Percentiles rank a stretch among this genome's conserved stretches.
Evolutionary conservation across 2,329 filamentous ascomycete genomes (phyloP).

Genomic region (Fusarium robinianum): DNA sequence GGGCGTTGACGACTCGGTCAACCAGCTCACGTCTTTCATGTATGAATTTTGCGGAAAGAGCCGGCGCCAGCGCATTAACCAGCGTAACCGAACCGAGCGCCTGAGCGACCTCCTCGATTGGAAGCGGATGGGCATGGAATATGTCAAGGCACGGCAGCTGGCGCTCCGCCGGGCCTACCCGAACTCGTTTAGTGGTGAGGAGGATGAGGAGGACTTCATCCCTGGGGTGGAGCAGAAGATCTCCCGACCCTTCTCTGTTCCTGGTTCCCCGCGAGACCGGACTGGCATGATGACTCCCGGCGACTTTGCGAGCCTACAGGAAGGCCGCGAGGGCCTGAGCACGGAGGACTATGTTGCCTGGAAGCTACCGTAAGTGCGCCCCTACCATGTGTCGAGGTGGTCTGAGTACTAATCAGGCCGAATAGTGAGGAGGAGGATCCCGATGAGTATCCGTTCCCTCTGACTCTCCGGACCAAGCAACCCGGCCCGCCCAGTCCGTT

Average conservation of each 20-base stretch:
- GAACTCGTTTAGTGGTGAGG: constrained; percentile 77
- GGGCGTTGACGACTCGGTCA: constrained; percentile 95
- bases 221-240: constrained; percentile 94
- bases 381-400: background rate
- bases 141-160: constrained; percentile 94
- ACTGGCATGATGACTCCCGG: constrained; percentile 99
- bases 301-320: constrained; percentile 95
- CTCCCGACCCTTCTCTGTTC: constrained; percentile 88
- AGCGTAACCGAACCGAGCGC: constrained; percentile 93
- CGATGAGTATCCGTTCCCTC: constrained; percentile 67
- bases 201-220: constrained; percentile 86
- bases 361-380: constrained; percentile 86
- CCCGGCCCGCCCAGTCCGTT: constrained; percentile 36
- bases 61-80: constrained; percentile 96
- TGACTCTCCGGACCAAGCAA: constrained; percentile 61
- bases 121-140: constrained; percentile 99
- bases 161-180: constrained; percentile 92
- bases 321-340: constrained; percentile 87
- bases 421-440: constrained; percentile 88
- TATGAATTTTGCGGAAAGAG: constrained; percentile 93
- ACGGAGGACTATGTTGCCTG: constrained; percentile 98
- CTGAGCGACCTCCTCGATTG: constrained; percentile 94
- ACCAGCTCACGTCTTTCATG: constrained; percentile 87
- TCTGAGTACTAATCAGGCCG: constrained; percentile 25
- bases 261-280: constrained; percentile 87